phyloP scores from a whole-genome alignment of 352 stramenopile genomes.

The Globisporangium orthogonon region DNA sequence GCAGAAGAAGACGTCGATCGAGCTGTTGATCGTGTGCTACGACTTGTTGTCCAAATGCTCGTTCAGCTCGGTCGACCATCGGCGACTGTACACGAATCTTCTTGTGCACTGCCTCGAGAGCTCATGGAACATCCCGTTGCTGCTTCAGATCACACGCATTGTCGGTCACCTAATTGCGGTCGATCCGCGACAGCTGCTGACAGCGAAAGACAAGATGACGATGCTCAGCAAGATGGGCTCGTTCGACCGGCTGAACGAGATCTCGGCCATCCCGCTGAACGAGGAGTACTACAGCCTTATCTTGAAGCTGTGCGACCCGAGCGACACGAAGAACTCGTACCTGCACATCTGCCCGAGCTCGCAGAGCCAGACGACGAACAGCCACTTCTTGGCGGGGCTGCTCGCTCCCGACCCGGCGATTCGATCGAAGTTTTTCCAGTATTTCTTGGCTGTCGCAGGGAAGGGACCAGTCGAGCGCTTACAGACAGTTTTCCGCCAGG shows the following conservation, averaged over 20 bases:
- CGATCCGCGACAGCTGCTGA: slow-evolving; percentile 54
- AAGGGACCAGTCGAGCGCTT: slow-evolving; percentile 42
- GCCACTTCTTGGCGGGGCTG: slow-evolving; percentile 74
- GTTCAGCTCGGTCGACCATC: slow-evolving; percentile 62
- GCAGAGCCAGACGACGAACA: slow-evolving; percentile 61
- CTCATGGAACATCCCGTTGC: slow-evolving; percentile 75
- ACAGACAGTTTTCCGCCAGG: slow-evolving; percentile 69
- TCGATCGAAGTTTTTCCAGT: slow-evolving; percentile 64
- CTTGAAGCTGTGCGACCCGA: slow-evolving; percentile 65
- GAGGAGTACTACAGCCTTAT: slow-evolving; percentile 78
- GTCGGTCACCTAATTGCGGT: slow-evolving; percentile 59
- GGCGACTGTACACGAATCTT: slow-evolving; percentile 77
- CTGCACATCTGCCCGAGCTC: slow-evolving; percentile 59
- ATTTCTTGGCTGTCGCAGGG: slow-evolving; percentile 46
- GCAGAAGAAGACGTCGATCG: slow-evolving; percentile 63
- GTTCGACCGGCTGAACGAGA: slow-evolving; percentile 84
- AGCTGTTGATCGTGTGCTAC: slow-evolving; percentile 79
- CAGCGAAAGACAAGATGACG: slow-evolving; percentile 85
- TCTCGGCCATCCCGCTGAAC: slow-evolving; percentile 72
- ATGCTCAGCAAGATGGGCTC: slow-evolving; percentile 82
- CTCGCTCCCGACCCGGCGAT: slow-evolving; percentile 60
- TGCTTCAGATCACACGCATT: slow-evolving; percentile 81
- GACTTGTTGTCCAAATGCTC: slow-evolving; percentile 74
- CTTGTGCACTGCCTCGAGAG: slow-evolving; percentile 82
- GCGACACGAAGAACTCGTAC: slow-evolving; percentile 60